Conservation (phyloP, 371 early-diverging fungal species). For the Capillidium heterosporum region DNA sequence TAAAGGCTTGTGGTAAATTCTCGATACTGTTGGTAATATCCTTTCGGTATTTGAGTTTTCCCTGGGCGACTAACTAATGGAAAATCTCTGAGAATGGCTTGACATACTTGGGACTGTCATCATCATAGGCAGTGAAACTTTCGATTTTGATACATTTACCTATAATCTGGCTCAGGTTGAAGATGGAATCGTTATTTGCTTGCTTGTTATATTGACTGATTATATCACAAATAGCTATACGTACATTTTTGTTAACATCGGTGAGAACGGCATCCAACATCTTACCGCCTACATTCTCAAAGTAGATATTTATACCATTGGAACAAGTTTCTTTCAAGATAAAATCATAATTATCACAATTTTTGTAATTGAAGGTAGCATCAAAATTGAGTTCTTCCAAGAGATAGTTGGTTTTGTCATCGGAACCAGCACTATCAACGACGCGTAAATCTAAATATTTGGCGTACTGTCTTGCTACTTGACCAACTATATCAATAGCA, state of each 20-base stretch:
- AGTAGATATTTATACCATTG: conserved; percentile 50
- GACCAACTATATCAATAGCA: conserved; percentile 32
- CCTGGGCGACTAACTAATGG: conserved; percentile 15
- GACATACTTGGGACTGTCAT: conserved; percentile 14
- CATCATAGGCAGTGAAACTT: conserved; percentile 33
- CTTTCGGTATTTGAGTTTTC: conserved; percentile 28
- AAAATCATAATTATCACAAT: conserved; percentile 15
- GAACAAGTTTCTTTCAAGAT: conserved; percentile 22
- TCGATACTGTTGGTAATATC: conserved; percentile 34
- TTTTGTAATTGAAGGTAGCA: conserved; percentile 58
- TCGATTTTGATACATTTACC: conserved; percentile 24
- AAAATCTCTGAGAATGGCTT: conserved; percentile 23
- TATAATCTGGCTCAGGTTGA: conserved; percentile 22
- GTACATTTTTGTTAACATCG: conserved; percentile 17
- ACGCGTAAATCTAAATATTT: conserved; percentile 34
- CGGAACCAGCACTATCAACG: conserved; percentile 42
- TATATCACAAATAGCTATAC: conserved; percentile 33
- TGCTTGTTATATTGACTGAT: conserved; percentile 44
- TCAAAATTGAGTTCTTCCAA: conserved; percentile 29
- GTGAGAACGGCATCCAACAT: conserved; percentile 30
- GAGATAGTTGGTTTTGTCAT: conserved; percentile 41
- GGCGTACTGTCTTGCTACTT: conserved; percentile 38
- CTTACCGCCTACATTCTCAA: conserved; percentile 50
- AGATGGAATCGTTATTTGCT: conserved; percentile 20
- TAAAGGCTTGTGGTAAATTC: conserved; percentile 32